Evolutionary conservation across 768 basidiomycete species (phyloP).

Genomic region (Xerocomellus dryophilus): DNA sequence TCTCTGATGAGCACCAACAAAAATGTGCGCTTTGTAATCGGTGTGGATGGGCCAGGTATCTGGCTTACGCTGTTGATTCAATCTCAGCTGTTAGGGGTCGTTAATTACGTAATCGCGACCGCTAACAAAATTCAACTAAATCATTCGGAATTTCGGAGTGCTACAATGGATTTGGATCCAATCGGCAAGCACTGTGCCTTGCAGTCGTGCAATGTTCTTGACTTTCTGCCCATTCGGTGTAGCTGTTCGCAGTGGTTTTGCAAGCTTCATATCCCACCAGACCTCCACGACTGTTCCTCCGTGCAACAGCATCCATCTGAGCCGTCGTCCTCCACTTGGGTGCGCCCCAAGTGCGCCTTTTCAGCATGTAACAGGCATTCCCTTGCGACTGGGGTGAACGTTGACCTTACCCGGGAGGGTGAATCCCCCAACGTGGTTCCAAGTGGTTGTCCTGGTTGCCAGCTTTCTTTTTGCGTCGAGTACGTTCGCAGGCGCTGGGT

Average conservation of each 20-base stretch:
- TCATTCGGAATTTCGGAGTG: no score
- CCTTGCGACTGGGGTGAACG: constrained; percentile 41
- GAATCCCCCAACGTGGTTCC: not conserved
- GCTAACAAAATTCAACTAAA: no score
- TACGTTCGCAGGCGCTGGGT: constrained; percentile 31
- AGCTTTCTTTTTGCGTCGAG: constrained; percentile 61
- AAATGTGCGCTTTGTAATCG: not conserved
- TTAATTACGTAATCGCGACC: not conserved
- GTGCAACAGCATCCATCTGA: not conserved
- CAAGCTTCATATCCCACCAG: constrained; percentile 55
- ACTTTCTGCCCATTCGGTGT: constrained; percentile 78
- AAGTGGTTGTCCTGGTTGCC: constrained; percentile 51
- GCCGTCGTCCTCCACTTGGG: constrained; percentile 12
- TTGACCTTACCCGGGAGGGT: not conserved
- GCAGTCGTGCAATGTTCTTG: constrained; percentile 55
- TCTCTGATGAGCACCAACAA: constrained; percentile 2
- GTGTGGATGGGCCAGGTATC: not conserved
- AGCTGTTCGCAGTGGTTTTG: constrained; percentile 60
- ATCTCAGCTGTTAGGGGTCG: no score
- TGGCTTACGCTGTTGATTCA: not conserved
- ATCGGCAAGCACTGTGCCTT: constrained; percentile 69
- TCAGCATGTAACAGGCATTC: constrained; percentile 53
- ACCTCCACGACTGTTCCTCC: constrained; percentile 55
- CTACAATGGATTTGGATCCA: constrained; percentile 45
- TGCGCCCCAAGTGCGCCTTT: constrained; percentile 49